phyloP scores from a whole-genome alignment of 2,329 filamentous ascomycete genomes.

The Pseudocercospora macadamiae region DNA sequence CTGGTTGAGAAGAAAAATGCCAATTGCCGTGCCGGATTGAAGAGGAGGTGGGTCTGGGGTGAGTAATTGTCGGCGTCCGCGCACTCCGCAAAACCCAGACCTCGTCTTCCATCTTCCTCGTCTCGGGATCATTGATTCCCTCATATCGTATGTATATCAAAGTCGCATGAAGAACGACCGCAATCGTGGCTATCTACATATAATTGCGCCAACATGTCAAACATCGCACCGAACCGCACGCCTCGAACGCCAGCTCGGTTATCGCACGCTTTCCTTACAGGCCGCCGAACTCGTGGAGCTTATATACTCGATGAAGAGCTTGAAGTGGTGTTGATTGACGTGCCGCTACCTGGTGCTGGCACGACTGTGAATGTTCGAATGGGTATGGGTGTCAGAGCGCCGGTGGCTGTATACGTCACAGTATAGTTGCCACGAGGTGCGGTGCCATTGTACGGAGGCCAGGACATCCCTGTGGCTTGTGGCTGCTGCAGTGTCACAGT shows the following conservation, averaged over 20 bases:
- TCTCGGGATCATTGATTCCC: too few species aligned
- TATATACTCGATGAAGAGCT: neutral
- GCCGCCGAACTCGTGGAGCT: neutral
- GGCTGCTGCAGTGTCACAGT: slow-evolving; percentile 10
- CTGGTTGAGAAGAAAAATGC: neutral
- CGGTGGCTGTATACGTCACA: neutral
- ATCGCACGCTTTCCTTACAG: neutral
- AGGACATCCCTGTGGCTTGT: neutral
- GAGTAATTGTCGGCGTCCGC: neutral
- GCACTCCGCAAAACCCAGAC: neutral
- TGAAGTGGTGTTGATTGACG: neutral
- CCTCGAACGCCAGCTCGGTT: neutral
- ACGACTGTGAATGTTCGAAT: neutral
- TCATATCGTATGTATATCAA: neutral
- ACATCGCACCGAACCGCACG: neutral
- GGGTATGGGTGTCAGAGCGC: neutral
- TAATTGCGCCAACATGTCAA: too few species aligned
- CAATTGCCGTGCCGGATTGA: neutral
- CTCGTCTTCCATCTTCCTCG: neutral
- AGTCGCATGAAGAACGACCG: too few species aligned
- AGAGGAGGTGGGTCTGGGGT: neutral
- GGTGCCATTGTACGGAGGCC: neutral
- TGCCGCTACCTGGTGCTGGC: neutral
- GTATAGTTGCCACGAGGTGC: neutral
- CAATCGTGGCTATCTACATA: too few species aligned